Evolutionary conservation across 2,329 filamentous ascomycete species (phyloP).

Genomic region (Phyllosticta ampelicida): DNA sequence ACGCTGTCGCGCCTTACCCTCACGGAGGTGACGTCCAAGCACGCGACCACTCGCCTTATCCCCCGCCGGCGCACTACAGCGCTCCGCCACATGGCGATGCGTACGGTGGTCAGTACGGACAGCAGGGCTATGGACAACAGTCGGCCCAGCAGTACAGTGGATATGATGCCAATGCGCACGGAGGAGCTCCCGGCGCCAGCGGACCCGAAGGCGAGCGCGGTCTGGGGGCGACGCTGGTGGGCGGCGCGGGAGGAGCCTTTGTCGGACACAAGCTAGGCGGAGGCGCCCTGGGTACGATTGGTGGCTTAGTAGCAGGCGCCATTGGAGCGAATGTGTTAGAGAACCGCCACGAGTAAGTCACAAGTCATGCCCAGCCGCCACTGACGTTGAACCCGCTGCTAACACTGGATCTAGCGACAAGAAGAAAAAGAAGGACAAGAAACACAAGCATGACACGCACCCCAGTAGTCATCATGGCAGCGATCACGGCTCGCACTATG

Average conservation of each 20-base stretch:
- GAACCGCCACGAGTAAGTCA: constrained; percentile 33
- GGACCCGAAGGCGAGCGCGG: constrained; percentile 43
- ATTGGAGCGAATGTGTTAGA: constrained; percentile 46
- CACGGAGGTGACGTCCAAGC: neutral
- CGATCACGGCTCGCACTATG: constrained; percentile 16
- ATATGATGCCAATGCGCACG: constrained; percentile 15
- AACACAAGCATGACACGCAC: constrained; percentile 21
- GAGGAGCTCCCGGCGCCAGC: constrained; percentile 16
- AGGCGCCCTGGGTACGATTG: constrained; percentile 41
- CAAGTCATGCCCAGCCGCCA: neutral
- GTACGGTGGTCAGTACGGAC: constrained; percentile 9
- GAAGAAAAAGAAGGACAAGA: constrained; percentile 28
- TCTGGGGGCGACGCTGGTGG: constrained; percentile 43
- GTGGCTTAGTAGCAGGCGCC: constrained; percentile 42
- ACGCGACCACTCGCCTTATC: constrained; percentile 26
- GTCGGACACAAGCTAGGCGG: constrained; percentile 45
- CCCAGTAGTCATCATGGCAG: constrained; percentile 15
- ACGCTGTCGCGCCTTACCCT: constrained; percentile 5
- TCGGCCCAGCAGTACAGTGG: constrained; percentile 14
- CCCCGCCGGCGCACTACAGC: constrained; percentile 1
- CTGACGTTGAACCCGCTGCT: constrained; percentile 10
- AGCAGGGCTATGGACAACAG: constrained; percentile 14
- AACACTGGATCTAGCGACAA: constrained; percentile 10
- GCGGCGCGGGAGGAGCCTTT: constrained; percentile 45
- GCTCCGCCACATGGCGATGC: neutral